phyloP scores from a whole-genome alignment of 2,329 filamentous ascomycete genomes.

The Penicillium sp. region DNA sequence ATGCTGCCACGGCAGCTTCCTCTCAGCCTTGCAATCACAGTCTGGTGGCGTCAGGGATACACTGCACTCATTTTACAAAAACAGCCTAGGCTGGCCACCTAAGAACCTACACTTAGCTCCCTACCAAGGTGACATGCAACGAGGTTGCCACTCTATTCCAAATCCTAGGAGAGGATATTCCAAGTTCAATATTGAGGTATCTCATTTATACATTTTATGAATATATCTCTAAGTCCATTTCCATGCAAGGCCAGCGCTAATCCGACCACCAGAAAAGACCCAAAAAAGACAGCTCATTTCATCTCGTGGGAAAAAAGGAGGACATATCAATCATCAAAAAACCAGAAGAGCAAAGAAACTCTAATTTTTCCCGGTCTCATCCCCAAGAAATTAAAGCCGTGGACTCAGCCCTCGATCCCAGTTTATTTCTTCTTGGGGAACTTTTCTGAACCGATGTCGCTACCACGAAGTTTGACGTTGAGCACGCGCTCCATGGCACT shows the following conservation, averaged over 20 bases:
- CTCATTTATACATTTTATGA: constrained; percentile 23
- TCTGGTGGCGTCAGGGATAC: too few relatives aligned
- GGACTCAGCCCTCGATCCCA: constrained; percentile 25
- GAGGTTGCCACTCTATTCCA: neutral
- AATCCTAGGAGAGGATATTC: neutral
- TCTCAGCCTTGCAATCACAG: too few relatives aligned
- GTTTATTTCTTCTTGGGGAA: constrained; percentile 67
- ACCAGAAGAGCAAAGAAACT: constrained; percentile 14
- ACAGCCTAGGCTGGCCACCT: too few relatives aligned
- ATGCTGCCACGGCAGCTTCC: too few relatives aligned
- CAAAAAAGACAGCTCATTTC: constrained; percentile 18
- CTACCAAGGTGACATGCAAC: neutral
- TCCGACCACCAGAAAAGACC: constrained; percentile 29
- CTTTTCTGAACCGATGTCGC: constrained; percentile 77
- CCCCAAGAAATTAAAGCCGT: constrained; percentile 23
- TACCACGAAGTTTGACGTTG: constrained; percentile 80
- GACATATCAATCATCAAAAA: constrained; percentile 26
- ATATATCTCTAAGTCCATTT: constrained; percentile 21
- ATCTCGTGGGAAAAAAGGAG: constrained; percentile 6
- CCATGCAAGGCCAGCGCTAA: constrained; percentile 31
- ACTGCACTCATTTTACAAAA: too few relatives aligned
- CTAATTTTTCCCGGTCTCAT: constrained; percentile 8
- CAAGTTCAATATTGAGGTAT: constrained; percentile 14
- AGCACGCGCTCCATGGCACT: constrained; percentile 73
- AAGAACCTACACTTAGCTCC: too few relatives aligned